Percentiles rank a stretch among this genome's conserved stretches.
These are phyloP conservation scores for Laburnicola sp. DNA, from an alignment of 2,329 filamentous ascomycete species.

Conservation along the genomic window DNA sequence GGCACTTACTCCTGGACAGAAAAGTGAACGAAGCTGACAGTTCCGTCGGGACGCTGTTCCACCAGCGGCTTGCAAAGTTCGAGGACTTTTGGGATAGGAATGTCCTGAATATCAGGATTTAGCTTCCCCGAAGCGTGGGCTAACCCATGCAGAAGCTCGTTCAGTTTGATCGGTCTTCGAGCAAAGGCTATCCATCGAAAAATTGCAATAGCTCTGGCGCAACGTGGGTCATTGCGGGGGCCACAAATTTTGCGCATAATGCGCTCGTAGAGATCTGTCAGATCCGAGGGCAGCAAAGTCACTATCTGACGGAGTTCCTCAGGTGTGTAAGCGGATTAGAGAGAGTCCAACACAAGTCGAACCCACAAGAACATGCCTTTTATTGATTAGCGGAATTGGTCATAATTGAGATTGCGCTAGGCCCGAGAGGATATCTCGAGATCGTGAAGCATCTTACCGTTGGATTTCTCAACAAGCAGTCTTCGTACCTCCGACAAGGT, in stretches of 20 bases:
- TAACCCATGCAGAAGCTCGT: slow-evolving; percentile 14
- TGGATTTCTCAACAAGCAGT: slow-evolving; percentile 8
- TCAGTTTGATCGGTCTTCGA: slow-evolving; percentile 14
- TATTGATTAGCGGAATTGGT: not conserved
- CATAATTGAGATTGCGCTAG: too few relatives aligned
- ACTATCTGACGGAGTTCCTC: not conserved
- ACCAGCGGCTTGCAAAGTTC: slow-evolving; percentile 33
- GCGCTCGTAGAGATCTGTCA: slow-evolving; percentile 11
- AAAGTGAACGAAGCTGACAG: slow-evolving; percentile 24
- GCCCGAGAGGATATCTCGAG: not conserved
- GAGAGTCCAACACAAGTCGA: slow-evolving; percentile 13
- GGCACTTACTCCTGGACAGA: slow-evolving; percentile 22
- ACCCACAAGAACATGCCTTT: slow-evolving; percentile 21
- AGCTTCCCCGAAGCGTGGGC: not conserved
- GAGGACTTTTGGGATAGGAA: slow-evolving; percentile 18
- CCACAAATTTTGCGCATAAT: slow-evolving; percentile 11
- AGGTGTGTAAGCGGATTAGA: slow-evolving; percentile 9
- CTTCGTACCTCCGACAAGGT: slow-evolving; percentile 8
- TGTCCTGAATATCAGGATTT: slow-evolving; percentile 8
- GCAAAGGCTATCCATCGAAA: slow-evolving; percentile 20
- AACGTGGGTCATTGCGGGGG: slow-evolving; percentile 2
- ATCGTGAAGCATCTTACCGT: slow-evolving; percentile 8
- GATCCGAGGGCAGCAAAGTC: slow-evolving; percentile 8
- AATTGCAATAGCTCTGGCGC: slow-evolving; percentile 13
- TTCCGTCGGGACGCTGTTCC: slow-evolving; percentile 18